Base-by-base conservation (phyloP, 1,284 basidiomycete species). In the Ustilago trichophora region DNA sequence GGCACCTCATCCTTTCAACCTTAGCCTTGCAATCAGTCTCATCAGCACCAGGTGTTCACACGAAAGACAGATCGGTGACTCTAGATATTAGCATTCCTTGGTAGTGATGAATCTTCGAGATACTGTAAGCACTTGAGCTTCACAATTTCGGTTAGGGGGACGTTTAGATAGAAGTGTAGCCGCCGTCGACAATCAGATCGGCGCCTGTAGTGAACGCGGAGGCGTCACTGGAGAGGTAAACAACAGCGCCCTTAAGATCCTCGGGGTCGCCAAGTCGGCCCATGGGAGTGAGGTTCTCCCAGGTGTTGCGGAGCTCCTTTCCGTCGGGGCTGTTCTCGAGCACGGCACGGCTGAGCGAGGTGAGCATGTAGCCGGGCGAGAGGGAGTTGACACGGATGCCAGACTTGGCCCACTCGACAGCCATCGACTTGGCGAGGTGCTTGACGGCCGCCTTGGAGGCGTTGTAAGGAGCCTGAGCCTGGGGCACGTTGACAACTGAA, bases 381-480 rank as follows among this genome's bases (percentile, higher is more conserved):
- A 77, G 68, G 49, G 79, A 55, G 82, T 93, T 93, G 58, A 93
- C 92, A 44, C 91, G 87, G 47, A 93, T 88, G 48, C 89, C 88
- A 72, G 87, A 86, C 83, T 89, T 90, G 3, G 92, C 92, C 91
- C 91, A 94, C 82, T 94, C 91, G 21, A 93, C 90, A 0, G 89
- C 92, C 45, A 94, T 84, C 71, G 88, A 90, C 0, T 89, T 85
- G 13, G 91, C 91, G 88, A 94, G 90, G 76, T 94, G 92, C 77
- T 89, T 89, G 27, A 94, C 92, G 47, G 91, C 91, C 87, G 81
- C 62, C 38, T 68, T 65, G 37, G 92, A 93, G n/a, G 91, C 90
- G 82, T 97, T 98, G 84, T 98, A 98, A 0, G 94, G 93, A 2
- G 91, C 91, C 86, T 98, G 94, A 32, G 87, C 88, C 87, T 96